Percentiles rank a stretch among this genome's conserved stretches.
These are phyloP conservation scores for Leucogyrophana mollusca DNA, from an alignment of 768 basidiomycete genomes.

Conservation along the genomic window DNA sequence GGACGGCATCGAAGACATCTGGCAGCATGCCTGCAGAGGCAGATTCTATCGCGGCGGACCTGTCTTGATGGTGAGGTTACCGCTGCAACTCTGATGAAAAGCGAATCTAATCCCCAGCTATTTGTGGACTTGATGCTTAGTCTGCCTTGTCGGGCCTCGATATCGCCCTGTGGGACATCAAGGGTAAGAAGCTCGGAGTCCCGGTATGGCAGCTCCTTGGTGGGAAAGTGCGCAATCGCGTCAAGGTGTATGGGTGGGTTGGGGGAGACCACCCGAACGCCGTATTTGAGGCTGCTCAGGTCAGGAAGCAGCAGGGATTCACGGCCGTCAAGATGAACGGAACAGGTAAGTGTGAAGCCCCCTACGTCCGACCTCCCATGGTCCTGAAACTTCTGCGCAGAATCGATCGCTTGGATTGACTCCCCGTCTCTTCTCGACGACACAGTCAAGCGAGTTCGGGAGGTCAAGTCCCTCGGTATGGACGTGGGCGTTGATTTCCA, in stretches of 20 bases:
- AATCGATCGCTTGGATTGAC: constrained; percentile 54
- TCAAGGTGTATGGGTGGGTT: constrained; percentile 63
- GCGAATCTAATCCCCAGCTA: neutral
- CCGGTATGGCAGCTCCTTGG: constrained; percentile 67
- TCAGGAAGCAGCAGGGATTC: constrained; percentile 61
- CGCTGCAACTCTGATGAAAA: neutral
- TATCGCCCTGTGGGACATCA: constrained; percentile 77
- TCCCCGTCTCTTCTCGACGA: constrained; percentile 52
- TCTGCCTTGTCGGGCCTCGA: constrained; percentile 60
- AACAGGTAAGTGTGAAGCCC: constrained; percentile 35
- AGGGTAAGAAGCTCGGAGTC: constrained; percentile 72
- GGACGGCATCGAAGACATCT: constrained; percentile 70
- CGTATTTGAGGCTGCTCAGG: constrained; percentile 49
- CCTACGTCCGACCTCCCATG: neutral
- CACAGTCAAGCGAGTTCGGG: constrained; percentile 50
- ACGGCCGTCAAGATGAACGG: constrained; percentile 76
- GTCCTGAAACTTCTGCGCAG: constrained; percentile 16
- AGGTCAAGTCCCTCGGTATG: constrained; percentile 50
- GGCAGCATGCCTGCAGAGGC: constrained; percentile 63
- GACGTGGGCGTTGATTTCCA: constrained; percentile 74
- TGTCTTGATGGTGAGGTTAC: constrained; percentile 55
- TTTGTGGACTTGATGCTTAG: constrained; percentile 19
- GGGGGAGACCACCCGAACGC: constrained; percentile 45
- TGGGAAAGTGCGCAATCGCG: constrained; percentile 61
- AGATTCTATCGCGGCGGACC: constrained; percentile 74